A percentile compares a stretch with the other conserved stretches of the same genome.
Evolutionary conservation across 441 rosid species (phyloP).

Genomic region (Viola pubescens): DNA sequence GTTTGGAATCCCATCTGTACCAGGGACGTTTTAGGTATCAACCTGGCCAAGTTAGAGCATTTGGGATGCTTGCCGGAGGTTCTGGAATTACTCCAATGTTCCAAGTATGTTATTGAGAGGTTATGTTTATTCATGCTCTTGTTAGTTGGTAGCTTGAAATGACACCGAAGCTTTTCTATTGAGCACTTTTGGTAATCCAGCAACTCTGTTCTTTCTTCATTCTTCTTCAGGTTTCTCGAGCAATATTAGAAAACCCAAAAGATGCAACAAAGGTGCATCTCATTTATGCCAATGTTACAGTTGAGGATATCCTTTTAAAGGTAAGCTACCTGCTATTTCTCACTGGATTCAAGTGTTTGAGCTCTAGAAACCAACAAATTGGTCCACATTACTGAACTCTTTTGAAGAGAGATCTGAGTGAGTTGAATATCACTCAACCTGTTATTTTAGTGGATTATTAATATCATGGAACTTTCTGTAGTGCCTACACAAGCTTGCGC

Average conservation of each 20-base stretch:
- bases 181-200: neutral
- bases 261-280: conserved; percentile 76
- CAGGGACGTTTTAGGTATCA: conserved; percentile 91
- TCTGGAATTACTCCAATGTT: conserved; percentile 99
- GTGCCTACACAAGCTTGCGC: neutral
- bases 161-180: neutral
- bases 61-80: conserved; percentile 96
- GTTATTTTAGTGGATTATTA: neutral
- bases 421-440: neutral
- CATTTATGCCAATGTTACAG: conserved; percentile 74
- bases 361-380: neutral
- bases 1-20: conserved; percentile 4
- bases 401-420: neutral
- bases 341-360: neutral
- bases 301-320: conserved; percentile 79
- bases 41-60: conserved; percentile 75
- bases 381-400: neutral
- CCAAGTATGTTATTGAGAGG: conserved; percentile 46
- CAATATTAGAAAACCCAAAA: conserved; percentile 70
- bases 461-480: neutral
- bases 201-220: conserved; percentile 10
- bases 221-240: conserved; percentile 60
- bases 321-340: conserved; percentile 23
- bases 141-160: conserved; percentile 2
- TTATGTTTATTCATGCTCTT: neutral